phyloP scores from a whole-genome alignment of 352 stramenopile species.

The Pelagophyceae sp. region DNA sequence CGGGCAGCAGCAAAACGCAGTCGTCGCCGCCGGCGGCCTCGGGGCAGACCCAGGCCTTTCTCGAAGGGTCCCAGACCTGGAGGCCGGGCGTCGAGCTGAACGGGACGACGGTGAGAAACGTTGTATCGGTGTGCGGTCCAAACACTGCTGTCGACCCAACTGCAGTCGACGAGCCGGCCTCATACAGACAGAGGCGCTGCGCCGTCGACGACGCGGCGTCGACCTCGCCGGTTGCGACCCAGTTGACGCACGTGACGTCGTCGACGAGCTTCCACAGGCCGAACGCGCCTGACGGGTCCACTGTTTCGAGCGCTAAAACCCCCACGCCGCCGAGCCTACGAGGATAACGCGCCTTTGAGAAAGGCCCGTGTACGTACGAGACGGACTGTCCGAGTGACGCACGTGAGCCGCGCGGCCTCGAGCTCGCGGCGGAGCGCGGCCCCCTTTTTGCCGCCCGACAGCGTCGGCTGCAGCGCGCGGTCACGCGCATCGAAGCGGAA shows the following conservation, averaged over 20 bases:
- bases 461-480: background rate
- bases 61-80: background rate
- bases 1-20: background rate
- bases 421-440: background rate
- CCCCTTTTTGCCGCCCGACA: too few species aligned
- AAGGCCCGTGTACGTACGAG: too few species aligned
- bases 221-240: background rate
- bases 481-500: background rate
- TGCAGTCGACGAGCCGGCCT: background rate
- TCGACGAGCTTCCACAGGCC: too few species aligned
- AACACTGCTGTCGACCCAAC: too few species aligned
- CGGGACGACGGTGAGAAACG: conserved; percentile 9
- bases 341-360: too few species aligned
- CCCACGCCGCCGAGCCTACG: background rate
- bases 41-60: conserved; percentile 1
- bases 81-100: background rate
- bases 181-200: conserved; percentile 5
- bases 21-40: background rate
- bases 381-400: background rate
- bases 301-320: background rate
- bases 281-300: too few species aligned
- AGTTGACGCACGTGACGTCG: background rate
- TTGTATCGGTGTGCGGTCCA: conserved; percentile 11
- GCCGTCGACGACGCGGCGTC: conserved; percentile 6
- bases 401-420: background rate